Conservation (phyloP, 371 early-diverging fungal species). For the Mucor sp. region DNA sequence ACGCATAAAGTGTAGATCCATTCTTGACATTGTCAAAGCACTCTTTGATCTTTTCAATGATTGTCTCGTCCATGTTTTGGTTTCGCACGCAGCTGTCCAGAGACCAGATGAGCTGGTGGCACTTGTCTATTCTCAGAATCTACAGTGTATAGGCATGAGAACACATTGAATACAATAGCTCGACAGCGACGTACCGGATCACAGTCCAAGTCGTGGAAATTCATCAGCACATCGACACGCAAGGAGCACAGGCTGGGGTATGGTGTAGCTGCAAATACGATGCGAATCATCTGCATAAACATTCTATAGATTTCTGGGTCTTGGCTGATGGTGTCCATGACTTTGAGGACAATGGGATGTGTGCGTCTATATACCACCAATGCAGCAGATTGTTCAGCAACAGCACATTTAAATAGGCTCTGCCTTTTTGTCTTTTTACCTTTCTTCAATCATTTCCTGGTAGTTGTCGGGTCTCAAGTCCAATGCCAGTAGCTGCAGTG, state of each 20-base stretch:
- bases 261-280: constrained; percentile 59
- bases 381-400: neutral
- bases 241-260: constrained; percentile 64
- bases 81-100: constrained; percentile 70
- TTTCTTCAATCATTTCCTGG: constrained; percentile 48
- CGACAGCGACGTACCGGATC: constrained; percentile 36
- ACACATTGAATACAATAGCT: constrained; percentile 28
- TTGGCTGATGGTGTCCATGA: constrained; percentile 58
- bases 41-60: constrained; percentile 63
- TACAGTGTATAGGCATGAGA: neutral
- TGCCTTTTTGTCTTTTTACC: constrained; percentile 26
- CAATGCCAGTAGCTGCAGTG: constrained; percentile 45
- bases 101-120: constrained; percentile 67
- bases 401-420: too few species aligned
- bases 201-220: constrained; percentile 63
- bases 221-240: constrained; percentile 72
- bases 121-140: constrained; percentile 50
- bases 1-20: constrained; percentile 64
- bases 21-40: constrained; percentile 64
- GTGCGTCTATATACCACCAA: constrained; percentile 54
- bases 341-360: constrained; percentile 52
- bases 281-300: constrained; percentile 59
- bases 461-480: constrained; percentile 53
- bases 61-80: constrained; percentile 66
- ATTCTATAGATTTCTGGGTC: constrained; percentile 61